phyloP scores from a whole-genome alignment of 352 stramenopile species.

The Phytophthora tentaculata region DNA sequence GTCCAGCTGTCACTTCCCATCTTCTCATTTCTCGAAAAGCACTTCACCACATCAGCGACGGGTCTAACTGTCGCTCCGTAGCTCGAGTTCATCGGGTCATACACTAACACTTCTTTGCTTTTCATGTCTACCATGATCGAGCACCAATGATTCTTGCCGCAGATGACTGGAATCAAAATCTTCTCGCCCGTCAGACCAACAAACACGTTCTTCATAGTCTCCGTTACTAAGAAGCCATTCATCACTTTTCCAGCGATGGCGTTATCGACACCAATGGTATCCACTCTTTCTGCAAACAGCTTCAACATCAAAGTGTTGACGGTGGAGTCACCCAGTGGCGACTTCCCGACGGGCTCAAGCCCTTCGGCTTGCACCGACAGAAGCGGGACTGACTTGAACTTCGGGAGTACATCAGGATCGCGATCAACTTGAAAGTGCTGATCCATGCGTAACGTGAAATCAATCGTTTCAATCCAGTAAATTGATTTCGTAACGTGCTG shows the following conservation, averaged over 20 bases:
- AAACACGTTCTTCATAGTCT: background rate
- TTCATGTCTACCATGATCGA: background rate
- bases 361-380: too few species aligned
- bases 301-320: background rate
- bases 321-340: background rate
- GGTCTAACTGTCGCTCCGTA: background rate
- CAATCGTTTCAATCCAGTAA: too few species aligned
- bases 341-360: too few species aligned
- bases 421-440: too few species aligned
- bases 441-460: too few species aligned
- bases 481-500: too few species aligned
- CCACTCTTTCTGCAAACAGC: background rate
- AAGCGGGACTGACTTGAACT: too few species aligned
- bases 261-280: background rate
- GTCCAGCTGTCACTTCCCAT: too few species aligned
- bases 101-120: background rate
- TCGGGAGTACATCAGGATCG: too few species aligned
- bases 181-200: background rate
- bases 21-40: too few species aligned
- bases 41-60: background rate
- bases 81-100: background rate
- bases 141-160: background rate
- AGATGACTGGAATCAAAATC: constrained; percentile 1
- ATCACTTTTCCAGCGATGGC: background rate
- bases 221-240: background rate